Evolutionary conservation across 2,329 filamentous ascomycete genomes (phyloP).

Genomic region (Hypoxylon sp.): DNA sequence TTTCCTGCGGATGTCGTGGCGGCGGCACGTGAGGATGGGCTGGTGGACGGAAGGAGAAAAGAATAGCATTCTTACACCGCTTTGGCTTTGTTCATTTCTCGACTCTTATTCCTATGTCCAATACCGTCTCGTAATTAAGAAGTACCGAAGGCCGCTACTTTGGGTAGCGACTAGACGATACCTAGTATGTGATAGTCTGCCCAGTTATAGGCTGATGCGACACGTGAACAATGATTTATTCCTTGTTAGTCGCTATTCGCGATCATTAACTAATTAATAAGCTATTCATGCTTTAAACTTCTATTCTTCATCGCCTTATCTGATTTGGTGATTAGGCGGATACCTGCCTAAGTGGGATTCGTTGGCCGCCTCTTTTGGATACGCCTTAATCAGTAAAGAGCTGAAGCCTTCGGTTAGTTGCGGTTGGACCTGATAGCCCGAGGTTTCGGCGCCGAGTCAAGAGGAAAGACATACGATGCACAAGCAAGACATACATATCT

Average conservation of each 20-base stretch:
- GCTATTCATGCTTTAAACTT: neutral
- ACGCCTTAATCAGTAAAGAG: constrained; percentile 18
- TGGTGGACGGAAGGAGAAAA: constrained; percentile 28
- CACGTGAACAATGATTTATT: constrained; percentile 18
- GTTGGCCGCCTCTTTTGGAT: constrained; percentile 20
- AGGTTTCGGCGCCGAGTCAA: constrained; percentile 19
- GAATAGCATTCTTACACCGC: constrained; percentile 36
- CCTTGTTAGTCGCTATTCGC: constrained; percentile 11
- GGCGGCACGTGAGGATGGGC: constrained; percentile 38
- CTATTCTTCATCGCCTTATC: neutral
- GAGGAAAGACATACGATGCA: constrained; percentile 6
- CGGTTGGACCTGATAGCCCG: constrained; percentile 33
- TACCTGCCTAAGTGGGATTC: constrained; percentile 29
- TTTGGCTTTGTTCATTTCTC: constrained; percentile 1
- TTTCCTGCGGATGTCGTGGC: constrained; percentile 25
- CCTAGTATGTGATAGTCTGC: constrained; percentile 24
- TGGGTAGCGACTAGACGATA: constrained; percentile 1
- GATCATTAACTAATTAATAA: constrained; percentile 23
- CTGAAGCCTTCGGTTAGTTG: constrained; percentile 35
- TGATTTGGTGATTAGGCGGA: neutral
- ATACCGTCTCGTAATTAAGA: constrained; percentile 17
- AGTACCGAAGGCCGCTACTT: constrained; percentile 26
- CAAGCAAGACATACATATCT: constrained; percentile 35
- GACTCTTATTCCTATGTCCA: neutral
- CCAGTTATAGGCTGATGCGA: constrained; percentile 24